These are phyloP conservation scores for Gardenia jasminoides DNA, from an alignment of 257 asterid species.

Conservation along the genomic window DNA sequence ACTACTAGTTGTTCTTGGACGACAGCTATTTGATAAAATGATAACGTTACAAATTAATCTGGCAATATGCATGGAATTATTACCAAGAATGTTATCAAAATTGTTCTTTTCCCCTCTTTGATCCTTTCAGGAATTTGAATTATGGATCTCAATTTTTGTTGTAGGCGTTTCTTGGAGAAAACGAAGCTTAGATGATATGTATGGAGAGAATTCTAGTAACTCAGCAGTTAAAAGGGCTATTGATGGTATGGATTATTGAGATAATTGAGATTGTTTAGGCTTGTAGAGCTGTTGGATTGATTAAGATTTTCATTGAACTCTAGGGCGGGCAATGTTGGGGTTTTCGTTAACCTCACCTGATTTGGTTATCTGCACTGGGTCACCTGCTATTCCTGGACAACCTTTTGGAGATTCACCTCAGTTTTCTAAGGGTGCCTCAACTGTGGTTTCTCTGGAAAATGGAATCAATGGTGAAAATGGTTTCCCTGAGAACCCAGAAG, in stretches of 20 bases:
- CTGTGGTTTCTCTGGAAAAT: slow-evolving; percentile 74
- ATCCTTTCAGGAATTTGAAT: neutral
- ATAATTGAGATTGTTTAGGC: neutral
- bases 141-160: slow-evolving; percentile 5
- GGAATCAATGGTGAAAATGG: slow-evolving; percentile 69
- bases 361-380: slow-evolving; percentile 66
- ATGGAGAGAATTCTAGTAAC: slow-evolving; percentile 11
- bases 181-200: slow-evolving; percentile 4
- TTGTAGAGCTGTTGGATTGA: slow-evolving; percentile 12
- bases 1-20: neutral
- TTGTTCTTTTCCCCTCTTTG: neutral
- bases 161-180: slow-evolving; percentile 16
- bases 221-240: slow-evolving; percentile 17
- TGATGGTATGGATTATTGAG: slow-evolving; percentile 30
- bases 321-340: slow-evolving; percentile 60
- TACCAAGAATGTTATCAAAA: neutral
- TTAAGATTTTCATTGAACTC: slow-evolving; percentile 2
- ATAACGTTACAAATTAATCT: neutral
- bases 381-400: slow-evolving; percentile 62
- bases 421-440: slow-evolving; percentile 33
- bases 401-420: slow-evolving; percentile 62
- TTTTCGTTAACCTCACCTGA: slow-evolving; percentile 80
- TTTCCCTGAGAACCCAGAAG: slow-evolving; percentile 36
- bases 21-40: slow-evolving; percentile 3
- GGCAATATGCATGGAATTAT: neutral